These are phyloP conservation scores for Prunus kanzakura DNA, from an alignment of 306 rosid genomes.

Conservation along the genomic window DNA sequence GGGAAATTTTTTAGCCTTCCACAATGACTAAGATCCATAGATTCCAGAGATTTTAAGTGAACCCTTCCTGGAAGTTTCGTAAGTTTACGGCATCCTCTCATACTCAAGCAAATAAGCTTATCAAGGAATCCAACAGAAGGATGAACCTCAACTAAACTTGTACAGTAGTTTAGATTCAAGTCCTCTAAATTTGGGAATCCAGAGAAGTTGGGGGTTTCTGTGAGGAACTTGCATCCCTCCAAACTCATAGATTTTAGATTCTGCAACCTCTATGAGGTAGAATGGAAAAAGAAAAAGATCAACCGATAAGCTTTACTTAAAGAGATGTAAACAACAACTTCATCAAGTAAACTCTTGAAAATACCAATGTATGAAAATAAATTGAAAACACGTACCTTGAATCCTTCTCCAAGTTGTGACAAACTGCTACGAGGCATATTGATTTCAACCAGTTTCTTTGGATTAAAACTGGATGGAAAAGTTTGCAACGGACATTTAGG, in stretches of 20 bases:
- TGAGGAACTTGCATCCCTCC: neutral
- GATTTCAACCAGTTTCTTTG: slow-evolving; percentile 28
- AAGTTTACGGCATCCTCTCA: neutral
- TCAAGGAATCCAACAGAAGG: neutral
- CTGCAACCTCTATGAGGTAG: neutral
- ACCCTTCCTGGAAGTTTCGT: neutral
- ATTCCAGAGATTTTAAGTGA: neutral
- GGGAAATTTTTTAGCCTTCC: neutral
- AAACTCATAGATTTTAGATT: neutral
- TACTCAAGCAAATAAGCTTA: neutral
- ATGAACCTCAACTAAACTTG: neutral
- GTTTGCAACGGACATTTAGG: slow-evolving; percentile 22
- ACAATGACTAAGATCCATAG: neutral
- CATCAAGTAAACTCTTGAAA: too few relatives aligned
- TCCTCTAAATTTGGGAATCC: neutral
- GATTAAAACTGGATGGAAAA: slow-evolving; percentile 33
- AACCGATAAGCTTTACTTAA: too few relatives aligned
- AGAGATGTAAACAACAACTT: too few relatives aligned
- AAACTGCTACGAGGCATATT: slow-evolving; percentile 27
- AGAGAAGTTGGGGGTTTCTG: neutral
- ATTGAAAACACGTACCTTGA: slow-evolving; percentile 6
- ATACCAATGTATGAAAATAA: too few relatives aligned
- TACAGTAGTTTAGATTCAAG: neutral
- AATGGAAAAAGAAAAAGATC: neutral
- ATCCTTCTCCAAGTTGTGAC: slow-evolving; percentile 9